These are phyloP conservation scores for Coccomyxa sp. DNA, from an alignment of 139 green algal species.

Conservation along the genomic window DNA sequence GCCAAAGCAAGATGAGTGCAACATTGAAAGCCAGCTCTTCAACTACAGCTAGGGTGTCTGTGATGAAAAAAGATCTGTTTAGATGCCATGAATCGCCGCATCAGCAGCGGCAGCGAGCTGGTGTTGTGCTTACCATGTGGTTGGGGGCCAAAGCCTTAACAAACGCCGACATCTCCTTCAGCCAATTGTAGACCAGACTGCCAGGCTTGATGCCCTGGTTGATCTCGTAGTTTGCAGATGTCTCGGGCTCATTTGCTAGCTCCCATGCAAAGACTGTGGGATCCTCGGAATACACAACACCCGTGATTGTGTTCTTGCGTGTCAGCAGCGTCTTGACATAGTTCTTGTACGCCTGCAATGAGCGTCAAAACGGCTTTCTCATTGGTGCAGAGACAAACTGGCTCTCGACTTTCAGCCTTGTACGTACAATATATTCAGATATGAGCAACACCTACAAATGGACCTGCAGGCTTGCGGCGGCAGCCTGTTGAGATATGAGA, in stretches of 20 bases:
- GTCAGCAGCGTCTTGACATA: conserved; percentile 41
- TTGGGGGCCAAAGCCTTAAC: conserved; percentile 56
- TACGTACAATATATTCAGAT: neutral
- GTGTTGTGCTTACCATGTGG: conserved; percentile 50
- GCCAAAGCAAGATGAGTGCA: neutral
- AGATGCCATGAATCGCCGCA: too few relatives aligned
- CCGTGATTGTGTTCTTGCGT: conserved; percentile 44
- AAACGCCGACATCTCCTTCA: conserved; percentile 22
- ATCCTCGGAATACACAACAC: conserved; percentile 42
- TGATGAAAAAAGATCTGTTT: too few relatives aligned
- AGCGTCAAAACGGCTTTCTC: neutral
- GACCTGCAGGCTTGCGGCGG: neutral
- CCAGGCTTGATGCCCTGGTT: neutral
- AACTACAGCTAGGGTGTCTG: neutral
- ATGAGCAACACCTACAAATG: neutral
- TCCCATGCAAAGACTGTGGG: conserved; percentile 62
- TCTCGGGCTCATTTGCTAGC: conserved; percentile 56
- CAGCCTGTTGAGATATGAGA: neutral
- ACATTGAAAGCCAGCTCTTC: neutral
- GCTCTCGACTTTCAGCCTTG: neutral
- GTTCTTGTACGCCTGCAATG: conserved; percentile 46
- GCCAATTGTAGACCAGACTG: conserved; percentile 13
- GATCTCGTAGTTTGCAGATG: neutral
- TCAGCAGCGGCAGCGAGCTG: neutral
- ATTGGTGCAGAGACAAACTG: neutral